phyloP scores from a whole-genome alignment of 805 yeast species.

The Tetrapisispora phaffii region DNA sequence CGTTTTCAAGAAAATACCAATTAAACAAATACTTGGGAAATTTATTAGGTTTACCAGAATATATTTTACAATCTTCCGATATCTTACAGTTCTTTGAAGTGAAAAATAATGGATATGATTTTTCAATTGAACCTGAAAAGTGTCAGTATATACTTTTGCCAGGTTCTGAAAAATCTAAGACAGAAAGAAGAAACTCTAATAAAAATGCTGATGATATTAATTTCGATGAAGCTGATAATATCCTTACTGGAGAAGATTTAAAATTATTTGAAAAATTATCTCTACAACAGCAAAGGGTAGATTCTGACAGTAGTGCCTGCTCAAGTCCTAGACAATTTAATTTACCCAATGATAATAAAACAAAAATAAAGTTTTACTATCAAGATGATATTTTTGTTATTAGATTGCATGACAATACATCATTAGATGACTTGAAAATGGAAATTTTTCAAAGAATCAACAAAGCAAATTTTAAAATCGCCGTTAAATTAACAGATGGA shows the following conservation, averaged over 20 bases:
- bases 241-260: slow-evolving; percentile 25
- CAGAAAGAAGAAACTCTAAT: background rate
- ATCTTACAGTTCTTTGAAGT: slow-evolving; percentile 66
- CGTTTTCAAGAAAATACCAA: slow-evolving; percentile 44
- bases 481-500: slow-evolving; percentile 27
- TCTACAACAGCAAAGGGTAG: slow-evolving; percentile 4
- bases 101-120: slow-evolving; percentile 29
- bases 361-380: slow-evolving; percentile 63
- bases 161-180: background rate
- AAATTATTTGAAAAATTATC: slow-evolving; percentile 22
- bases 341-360: background rate
- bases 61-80: slow-evolving; percentile 58
- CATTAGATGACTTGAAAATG: slow-evolving; percentile 39
- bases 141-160: slow-evolving; percentile 7
- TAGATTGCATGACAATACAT: slow-evolving; percentile 39
- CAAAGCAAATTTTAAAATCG: slow-evolving; percentile 28
- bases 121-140: slow-evolving; percentile 9
- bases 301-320: background rate
- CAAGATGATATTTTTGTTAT: slow-evolving; percentile 76
- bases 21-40: slow-evolving; percentile 47
- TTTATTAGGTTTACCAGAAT: slow-evolving; percentile 59
- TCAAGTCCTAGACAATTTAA: slow-evolving; percentile 2
- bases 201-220: background rate
- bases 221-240: slow-evolving; percentile 12
- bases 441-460: slow-evolving; percentile 45